Base-by-base conservation (phyloP, 2,329 filamentous ascomycete genomes). In the Lachnellula hyalina region DNA sequence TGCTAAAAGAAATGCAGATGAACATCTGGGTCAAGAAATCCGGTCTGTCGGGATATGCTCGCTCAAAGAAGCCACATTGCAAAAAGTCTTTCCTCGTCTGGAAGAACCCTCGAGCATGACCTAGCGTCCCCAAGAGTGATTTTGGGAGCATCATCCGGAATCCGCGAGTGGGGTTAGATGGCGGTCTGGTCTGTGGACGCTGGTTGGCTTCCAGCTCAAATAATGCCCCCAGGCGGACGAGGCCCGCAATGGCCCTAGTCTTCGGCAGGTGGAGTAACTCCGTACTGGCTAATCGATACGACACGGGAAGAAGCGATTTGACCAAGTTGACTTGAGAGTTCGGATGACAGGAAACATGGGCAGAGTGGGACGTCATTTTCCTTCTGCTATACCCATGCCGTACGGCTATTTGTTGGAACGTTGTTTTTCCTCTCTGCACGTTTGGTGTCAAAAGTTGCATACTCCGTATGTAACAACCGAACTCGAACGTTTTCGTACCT, bases 241-340 rank as follows among this genome's bases (percentile, higher is more conserved):
- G 48, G 40, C 35, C 50, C 40, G 34, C 36, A 38, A 53, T 34
- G 48, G 53, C 42, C 47, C 47, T 41, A 49, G 40, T 17, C 28
- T 47, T 42, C 19, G 32, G 47, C 28, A 15, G 21, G 38, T 47
- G 46, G 45, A 49, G 42, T 19, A 21, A 21, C 21, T 21, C 21
- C 21, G 4, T 21, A 21, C 45, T 46, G 25, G 34, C 21, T 38
- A 58, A 63, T 61, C 59, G 57, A 63, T 60, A 60, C 48, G 42
- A 56, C 36, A 53, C 61, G 57, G 60, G 57, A 61, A 38, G 53
- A 59, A 60, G 58, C 61, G 61, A 60, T 28, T 52, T 14, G 36
- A 47, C 28, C 9, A 28, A 8, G 8, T 28, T 28, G 28, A 4
- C 9, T 32, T 32, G 28, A n/a, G 48, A 55, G 46, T 51, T 55